Base-by-base conservation (phyloP, 257 asterid genomes). In the Solanum chmielewskii region DNA sequence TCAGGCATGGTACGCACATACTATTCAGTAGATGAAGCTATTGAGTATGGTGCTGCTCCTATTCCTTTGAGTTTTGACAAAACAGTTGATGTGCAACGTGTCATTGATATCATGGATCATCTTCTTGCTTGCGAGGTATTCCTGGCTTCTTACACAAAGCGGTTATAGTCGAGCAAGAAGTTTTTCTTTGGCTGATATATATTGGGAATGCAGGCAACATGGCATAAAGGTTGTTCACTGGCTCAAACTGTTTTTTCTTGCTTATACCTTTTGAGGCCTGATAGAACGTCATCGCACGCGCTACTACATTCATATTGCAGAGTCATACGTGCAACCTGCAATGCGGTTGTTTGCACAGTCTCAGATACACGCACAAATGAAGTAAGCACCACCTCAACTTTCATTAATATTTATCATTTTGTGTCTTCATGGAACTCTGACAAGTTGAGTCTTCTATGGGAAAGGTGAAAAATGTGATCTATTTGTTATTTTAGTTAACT, bases 191-290 rank as follows among this genome's bases (percentile, higher is more conserved):
- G 77, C 60, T 60, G 81, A 77, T 18, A 18, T 23, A 11, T 82
- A 77, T 85, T 86, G 83, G 85, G 85, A 13, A 68, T 87, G 91
- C 94, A 97, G 99, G 99, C 99, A 60, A 97, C 99, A 89, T 97
- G 99, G 99, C 99, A 97, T 88, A 96, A 92, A 89, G 99, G 99
- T 91, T 98, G 98, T 87, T 92, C 99, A 85, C 92, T 97, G 84
- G 96, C 98, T 82, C 99, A 97, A 91, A 97, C 98, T 21, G 97
- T 97, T 37, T 97, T 91, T 90, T 97, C 99, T 74, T 93, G 98
- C 93, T 91, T 96, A 91, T 97, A 97, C 92, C 95, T 97, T 87
- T 87, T 97, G 96, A 94, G 96, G 94, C 98, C 98, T 41, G 98
- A 93, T 62, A 93, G 98, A 91, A 95, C 98, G 35, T 93, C 98